phyloP scores from a whole-genome alignment of 2,329 filamentous ascomycete genomes.

The Pseudopyrenochaeta lycopersici region DNA sequence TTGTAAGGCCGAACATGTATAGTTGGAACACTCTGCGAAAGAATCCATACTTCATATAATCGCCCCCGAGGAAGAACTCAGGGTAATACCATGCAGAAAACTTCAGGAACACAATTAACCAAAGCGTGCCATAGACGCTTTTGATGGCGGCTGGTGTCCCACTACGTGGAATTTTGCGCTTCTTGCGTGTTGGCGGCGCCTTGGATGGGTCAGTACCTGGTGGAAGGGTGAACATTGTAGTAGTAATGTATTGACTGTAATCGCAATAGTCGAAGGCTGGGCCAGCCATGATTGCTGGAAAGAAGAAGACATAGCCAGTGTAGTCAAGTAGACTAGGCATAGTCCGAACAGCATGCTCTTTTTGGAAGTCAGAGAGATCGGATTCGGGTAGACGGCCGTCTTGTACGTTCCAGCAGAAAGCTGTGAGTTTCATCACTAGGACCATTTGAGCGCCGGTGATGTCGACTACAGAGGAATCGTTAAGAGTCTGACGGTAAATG shows the following conservation, averaged over 20 bases:
- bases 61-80: conserved; percentile 69
- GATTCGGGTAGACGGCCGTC: conserved; percentile 83
- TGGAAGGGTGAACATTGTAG: conserved; percentile 90
- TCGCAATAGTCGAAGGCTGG: conserved; percentile 95
- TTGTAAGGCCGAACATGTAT: conserved; percentile 83
- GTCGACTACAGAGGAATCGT: conserved; percentile 75
- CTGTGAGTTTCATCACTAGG: conserved; percentile 93
- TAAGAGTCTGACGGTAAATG: conserved; percentile 77
- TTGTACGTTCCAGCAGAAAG: conserved; percentile 98
- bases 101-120: conserved; percentile 81
- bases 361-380: conserved; percentile 87
- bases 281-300: conserved; percentile 87
- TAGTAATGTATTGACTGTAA: conserved; percentile 91
- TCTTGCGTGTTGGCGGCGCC: conserved; percentile 85
- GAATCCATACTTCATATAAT: conserved; percentile 74
- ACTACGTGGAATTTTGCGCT: conserved; percentile 90
- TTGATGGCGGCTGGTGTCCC: conserved; percentile 85
- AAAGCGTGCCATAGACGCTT: conserved; percentile 74
- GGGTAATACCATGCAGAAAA: conserved; percentile 74
- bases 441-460: conserved; percentile 98
- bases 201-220: conserved; percentile 83
- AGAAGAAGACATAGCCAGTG: conserved; percentile 91
- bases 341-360: conserved; percentile 77
- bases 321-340: conserved; percentile 84
- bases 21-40: conserved; percentile 78